Evolutionary conservation across 768 basidiomycete species (phyloP).

Genomic region (Lactifluus subvellereus): DNA sequence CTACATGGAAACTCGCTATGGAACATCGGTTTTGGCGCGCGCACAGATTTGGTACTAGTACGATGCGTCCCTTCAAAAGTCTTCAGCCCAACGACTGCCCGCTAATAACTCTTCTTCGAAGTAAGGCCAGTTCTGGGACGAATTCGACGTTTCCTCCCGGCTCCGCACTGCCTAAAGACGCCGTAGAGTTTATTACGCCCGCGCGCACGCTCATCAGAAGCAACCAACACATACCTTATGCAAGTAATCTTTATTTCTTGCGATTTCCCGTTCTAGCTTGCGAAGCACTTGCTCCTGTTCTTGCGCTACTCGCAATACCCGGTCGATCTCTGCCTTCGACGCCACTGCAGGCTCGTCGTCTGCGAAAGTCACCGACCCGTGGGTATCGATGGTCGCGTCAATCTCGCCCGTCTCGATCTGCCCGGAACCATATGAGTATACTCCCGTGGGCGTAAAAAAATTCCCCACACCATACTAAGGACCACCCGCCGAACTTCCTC

Average conservation of each 20-base stretch:
- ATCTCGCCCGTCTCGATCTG: slow-evolving; percentile 72
- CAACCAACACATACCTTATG: slow-evolving; percentile 46
- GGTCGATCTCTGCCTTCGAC: slow-evolving; percentile 56
- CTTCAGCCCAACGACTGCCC: slow-evolving; percentile 19
- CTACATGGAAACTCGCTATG: too few species aligned
- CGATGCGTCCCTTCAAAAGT: slow-evolving; percentile 5
- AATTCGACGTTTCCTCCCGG: slow-evolving; percentile 18
- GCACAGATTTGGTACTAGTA: background rate
- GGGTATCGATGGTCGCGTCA: slow-evolving; percentile 57
- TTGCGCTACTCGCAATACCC: slow-evolving; percentile 50
- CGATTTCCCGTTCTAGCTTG: slow-evolving; percentile 50
- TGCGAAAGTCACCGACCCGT: slow-evolving; percentile 69
- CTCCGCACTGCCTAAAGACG: slow-evolving; percentile 20
- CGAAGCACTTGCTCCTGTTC: slow-evolving; percentile 45
- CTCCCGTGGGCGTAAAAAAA: background rate
- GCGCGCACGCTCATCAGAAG: background rate
- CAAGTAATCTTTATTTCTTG: slow-evolving; percentile 65
- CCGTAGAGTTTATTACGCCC: background rate
- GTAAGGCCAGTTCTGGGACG: slow-evolving; percentile 13
- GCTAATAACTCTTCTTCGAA: slow-evolving; percentile 20
- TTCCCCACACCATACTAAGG: slow-evolving; percentile 59
- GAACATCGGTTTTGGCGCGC: too few species aligned
- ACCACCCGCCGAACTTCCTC: slow-evolving; percentile 55
- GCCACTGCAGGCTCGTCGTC: slow-evolving; percentile 55
- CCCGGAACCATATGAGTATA: background rate